Percentiles rank a stretch among this genome's conserved stretches.
Conservation (phyloP, 139 green algal genomes). For the Closterium sp. region DNA sequence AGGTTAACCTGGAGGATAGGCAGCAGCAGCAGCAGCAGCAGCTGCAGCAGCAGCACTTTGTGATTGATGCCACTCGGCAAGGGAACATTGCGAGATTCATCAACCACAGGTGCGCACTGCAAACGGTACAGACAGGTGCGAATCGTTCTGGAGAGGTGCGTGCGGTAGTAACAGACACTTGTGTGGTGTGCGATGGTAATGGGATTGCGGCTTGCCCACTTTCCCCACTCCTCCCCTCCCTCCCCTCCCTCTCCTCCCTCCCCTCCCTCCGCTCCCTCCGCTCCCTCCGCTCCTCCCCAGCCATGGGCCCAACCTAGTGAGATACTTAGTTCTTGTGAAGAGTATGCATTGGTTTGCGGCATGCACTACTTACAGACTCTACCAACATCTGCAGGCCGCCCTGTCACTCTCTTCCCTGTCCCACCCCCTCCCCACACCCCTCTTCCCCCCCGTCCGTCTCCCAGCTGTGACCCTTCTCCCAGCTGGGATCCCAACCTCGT, state of each 20-base stretch:
- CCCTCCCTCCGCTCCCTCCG: not conserved
- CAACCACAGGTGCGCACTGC: constrained; percentile 32
- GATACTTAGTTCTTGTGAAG: too few species aligned
- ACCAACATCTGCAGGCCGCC: too few species aligned
- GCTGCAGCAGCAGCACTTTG: constrained; percentile 5
- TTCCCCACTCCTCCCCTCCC: not conserved
- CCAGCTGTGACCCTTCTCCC: too few species aligned
- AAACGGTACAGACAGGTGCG: not conserved
- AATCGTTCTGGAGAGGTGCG: not conserved
- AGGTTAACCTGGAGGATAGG: not conserved
- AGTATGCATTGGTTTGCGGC: too few species aligned
- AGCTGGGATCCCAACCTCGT: not conserved
- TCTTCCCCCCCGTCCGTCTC: not conserved
- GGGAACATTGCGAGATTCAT: constrained; percentile 40
- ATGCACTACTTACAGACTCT: too few species aligned
- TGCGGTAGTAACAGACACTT: too few species aligned
- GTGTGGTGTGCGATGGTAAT: too few species aligned
- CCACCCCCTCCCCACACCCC: not conserved
- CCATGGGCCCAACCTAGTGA: too few species aligned
- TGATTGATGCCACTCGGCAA: constrained; percentile 25
- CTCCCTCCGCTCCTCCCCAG: too few species aligned
- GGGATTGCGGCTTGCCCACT: not conserved
- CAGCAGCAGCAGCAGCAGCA: not conserved
- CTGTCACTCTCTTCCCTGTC: constrained; percentile 8
- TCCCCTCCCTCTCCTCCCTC: not conserved